Base-by-base conservation (phyloP, 371 early-diverging fungal species). In the Catenaria anguillulae region DNA sequence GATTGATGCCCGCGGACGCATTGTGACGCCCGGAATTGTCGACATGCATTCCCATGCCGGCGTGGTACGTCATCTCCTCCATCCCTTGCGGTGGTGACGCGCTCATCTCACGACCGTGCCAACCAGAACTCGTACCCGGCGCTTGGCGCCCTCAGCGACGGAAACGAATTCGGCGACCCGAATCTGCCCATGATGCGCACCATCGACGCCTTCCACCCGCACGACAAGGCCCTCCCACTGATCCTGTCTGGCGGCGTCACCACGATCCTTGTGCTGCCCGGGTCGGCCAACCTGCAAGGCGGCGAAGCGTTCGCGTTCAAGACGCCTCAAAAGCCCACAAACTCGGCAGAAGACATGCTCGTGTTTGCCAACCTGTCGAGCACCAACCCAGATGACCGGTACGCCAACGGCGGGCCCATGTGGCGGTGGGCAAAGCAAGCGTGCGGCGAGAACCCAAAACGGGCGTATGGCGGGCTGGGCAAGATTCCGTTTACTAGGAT, bases 391-490 rank as follows among this genome's bases (percentile, higher is more conserved):
- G 29, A 50, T 19, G 52, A 26, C 52, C 56, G 60, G 23, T 67
- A 40, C 36, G 21, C 66, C 66, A 29, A 17, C 52, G 66, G 77
- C 40, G 81, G 79, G 36, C 67, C 71, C 8, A 61, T 68, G 33
- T 85, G 85, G 84, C 72, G 88, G 12, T 90, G 81, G 68, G 84
- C 88, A 85, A 90, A 90, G 71, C 86, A 87, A 85, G 88, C 90
- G 4, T 88, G 86, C 65, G 90, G 90, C 26, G 90, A 90, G 69
- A 90, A 88, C 68, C 83, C 86, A 29, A 89, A 88, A 67, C 0
- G 13, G 15, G 29, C 66, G 0, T 75, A 76, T 58, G 69, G 70
- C 15, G 55, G 60, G 5, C 59, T 46, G 56, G 60, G 71, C 43
- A 70, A 71, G 13, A 67, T 78, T 65, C 84, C 83, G 23, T 68